These are phyloP conservation scores for Fusarium ambrosium DNA, from an alignment of 2,329 filamentous ascomycete species.

Conservation along the genomic window DNA sequence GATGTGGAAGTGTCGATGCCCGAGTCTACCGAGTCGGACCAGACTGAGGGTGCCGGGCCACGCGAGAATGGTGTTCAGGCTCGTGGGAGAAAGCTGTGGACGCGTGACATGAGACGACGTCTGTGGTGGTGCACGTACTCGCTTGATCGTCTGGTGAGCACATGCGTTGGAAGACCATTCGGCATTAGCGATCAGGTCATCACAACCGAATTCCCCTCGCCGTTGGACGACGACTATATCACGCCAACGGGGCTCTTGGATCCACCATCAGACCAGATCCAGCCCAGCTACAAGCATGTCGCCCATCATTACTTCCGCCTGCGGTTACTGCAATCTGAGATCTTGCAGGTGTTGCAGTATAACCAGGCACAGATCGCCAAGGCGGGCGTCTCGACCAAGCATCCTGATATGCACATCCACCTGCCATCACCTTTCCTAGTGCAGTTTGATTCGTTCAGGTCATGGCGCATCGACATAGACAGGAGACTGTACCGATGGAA, in stretches of 20 bases:
- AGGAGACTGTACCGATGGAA: slow-evolving; percentile 88
- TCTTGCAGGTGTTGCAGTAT: slow-evolving; percentile 92
- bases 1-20: slow-evolving; percentile 72
- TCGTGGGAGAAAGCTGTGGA: slow-evolving; percentile 82
- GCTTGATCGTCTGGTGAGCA: slow-evolving; percentile 93
- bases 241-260: slow-evolving; percentile 81
- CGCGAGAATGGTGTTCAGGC: slow-evolving; percentile 55
- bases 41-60: slow-evolving; percentile 52
- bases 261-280: slow-evolving; percentile 67
- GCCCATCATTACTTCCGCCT: slow-evolving; percentile 94
- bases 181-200: slow-evolving; percentile 97
- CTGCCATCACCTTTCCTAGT: slow-evolving; percentile 88
- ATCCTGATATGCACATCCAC: slow-evolving; percentile 81
- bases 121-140: slow-evolving; percentile 99
- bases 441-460: slow-evolving; percentile 86
- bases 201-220: slow-evolving; percentile 92
- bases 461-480: slow-evolving; percentile 91
- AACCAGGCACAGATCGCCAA: slow-evolving; percentile 88
- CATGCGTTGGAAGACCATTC: slow-evolving; percentile 92
- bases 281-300: slow-evolving; percentile 89
- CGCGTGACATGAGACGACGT: slow-evolving; percentile 85
- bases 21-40: slow-evolving; percentile 54
- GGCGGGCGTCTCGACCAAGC: slow-evolving; percentile 73
- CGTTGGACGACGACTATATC: slow-evolving; percentile 90
- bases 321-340: slow-evolving; percentile 91